phyloP scores from a whole-genome alignment of 495 filamentous ascomycete genomes.

The Penicillium paxilli region DNA sequence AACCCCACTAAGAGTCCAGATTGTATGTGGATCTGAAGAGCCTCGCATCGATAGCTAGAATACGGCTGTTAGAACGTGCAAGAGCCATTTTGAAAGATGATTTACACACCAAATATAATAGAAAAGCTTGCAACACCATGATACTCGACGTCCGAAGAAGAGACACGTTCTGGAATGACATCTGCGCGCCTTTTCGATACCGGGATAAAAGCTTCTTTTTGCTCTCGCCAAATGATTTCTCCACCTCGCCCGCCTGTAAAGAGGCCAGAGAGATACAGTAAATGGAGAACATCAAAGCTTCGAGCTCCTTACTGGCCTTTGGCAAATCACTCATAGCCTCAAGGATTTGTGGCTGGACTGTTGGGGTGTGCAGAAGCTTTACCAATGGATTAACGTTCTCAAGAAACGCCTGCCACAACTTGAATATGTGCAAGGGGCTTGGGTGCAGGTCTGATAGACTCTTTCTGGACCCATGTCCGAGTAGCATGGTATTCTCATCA shows the following conservation, averaged over 20 bases:
- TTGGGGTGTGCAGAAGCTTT: slow-evolving; percentile 71
- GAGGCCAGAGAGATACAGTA: slow-evolving; percentile 46
- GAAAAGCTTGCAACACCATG: slow-evolving; percentile 46
- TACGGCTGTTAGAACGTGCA: slow-evolving; percentile 3
- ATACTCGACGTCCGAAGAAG: slow-evolving; percentile 45
- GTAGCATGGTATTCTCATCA: slow-evolving; percentile 24
- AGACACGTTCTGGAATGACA: slow-evolving; percentile 47
- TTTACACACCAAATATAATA: slow-evolving; percentile 40
- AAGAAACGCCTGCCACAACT: slow-evolving; percentile 68
- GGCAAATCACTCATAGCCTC: slow-evolving; percentile 36
- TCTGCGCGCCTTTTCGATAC: slow-evolving; percentile 43
- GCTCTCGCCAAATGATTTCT: slow-evolving; percentile 40
- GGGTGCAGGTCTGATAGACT: slow-evolving; percentile 56
- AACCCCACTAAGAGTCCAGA: slow-evolving; percentile 46
- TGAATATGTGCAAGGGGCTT: slow-evolving; percentile 64
- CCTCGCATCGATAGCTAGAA: slow-evolving; percentile 30
- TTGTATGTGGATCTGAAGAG: slow-evolving; percentile 37
- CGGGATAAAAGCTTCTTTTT: slow-evolving; percentile 38
- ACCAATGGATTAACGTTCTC: slow-evolving; percentile 67
- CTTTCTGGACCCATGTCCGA: slow-evolving; percentile 11
- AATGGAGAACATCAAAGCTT: slow-evolving; percentile 52
- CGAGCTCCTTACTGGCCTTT: slow-evolving; percentile 33
- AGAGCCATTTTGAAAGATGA: neutral
- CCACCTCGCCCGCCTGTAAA: slow-evolving; percentile 37
- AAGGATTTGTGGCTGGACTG: slow-evolving; percentile 46